Evolutionary conservation across 1,284 basidiomycete genomes (phyloP), one percentile per base, ranked within the genome.

Genomic region (Prillingera fragicola): DNA sequence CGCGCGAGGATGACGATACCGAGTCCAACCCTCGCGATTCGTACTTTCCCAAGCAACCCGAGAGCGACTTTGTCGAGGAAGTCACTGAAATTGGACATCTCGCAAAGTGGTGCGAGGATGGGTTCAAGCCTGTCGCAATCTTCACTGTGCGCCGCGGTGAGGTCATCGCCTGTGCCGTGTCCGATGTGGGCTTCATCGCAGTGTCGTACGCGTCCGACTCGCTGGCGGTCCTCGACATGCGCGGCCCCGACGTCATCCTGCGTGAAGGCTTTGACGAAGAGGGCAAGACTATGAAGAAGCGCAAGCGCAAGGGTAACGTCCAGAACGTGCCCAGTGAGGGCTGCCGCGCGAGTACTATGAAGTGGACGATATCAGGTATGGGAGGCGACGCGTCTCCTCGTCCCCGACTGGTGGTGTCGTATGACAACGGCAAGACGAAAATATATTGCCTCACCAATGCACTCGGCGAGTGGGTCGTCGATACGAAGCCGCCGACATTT

Each of bases 171-270:
- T 80, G 74, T 56, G 79, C 81, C 3, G 66, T 85, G 13, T 82
- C 82, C 1, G 80, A 86, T 62, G 78, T 83, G 42, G 86, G 86
- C 3, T 86, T 90, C 62, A 69, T 87, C 28, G 83, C 85, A 1
- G 74, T 81, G 2, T 79, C 81, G 1, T 87, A 83, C 60, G 63
- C 67, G 5, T 77, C 78, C 41, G 81, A 80, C 3, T 74, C 77
- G 3, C 49, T 89, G 15, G 70, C 78, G 19, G 69, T 88, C 24
- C 63, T 87, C 15, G 83, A 89, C 60, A 76, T 87, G 75, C 76
- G 84, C 19, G 82, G 78, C 1, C 85, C 85, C 0, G 74, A 75
- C 8, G 72, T 88, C 10, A 77, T 87, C 17, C 59, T 77, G 6
- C 69, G 77, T 27, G 73, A 74, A 53, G 64, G 67, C 34, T 66